phyloP scores from a whole-genome alignment of 352 stramenopile genomes.

The Globisporangium viniferum region DNA sequence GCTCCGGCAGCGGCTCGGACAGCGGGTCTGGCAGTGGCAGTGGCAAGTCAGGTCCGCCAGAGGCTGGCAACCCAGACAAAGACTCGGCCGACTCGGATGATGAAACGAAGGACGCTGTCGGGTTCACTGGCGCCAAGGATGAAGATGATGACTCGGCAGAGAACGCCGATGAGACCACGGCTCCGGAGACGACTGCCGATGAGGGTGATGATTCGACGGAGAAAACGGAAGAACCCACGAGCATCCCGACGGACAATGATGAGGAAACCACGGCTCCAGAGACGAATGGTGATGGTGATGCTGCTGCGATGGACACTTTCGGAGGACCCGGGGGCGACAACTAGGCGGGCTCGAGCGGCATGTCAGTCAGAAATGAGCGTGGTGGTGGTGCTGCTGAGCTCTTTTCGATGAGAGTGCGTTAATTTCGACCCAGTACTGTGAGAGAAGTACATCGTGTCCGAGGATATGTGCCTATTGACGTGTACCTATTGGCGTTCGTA shows the following conservation, averaged over 20 bases:
- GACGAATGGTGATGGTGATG: too few relatives aligned
- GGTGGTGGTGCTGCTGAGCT: background rate
- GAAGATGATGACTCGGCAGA: background rate
- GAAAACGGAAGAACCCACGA: background rate
- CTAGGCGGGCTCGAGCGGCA: background rate
- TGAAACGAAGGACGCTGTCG: background rate
- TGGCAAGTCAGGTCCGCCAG: background rate
- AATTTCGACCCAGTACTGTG: too few relatives aligned
- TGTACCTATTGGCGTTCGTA: background rate
- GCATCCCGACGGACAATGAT: background rate
- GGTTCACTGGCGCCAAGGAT: background rate
- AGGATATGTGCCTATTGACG: background rate
- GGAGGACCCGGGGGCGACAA: background rate
- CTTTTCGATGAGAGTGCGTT: background rate
- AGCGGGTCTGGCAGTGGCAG: background rate
- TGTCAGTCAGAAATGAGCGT: background rate
- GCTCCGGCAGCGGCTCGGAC: slow-evolving; percentile 1
- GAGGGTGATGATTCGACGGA: background rate
- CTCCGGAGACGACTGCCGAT: background rate
- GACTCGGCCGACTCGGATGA: background rate
- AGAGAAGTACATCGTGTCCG: too few relatives aligned
- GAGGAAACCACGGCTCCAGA: background rate
- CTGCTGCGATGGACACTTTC: background rate
- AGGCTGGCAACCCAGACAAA: background rate
- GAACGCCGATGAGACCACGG: background rate